phyloP scores from a whole-genome alignment of 805 yeast genomes.

The Jamesozyma piceae region DNA sequence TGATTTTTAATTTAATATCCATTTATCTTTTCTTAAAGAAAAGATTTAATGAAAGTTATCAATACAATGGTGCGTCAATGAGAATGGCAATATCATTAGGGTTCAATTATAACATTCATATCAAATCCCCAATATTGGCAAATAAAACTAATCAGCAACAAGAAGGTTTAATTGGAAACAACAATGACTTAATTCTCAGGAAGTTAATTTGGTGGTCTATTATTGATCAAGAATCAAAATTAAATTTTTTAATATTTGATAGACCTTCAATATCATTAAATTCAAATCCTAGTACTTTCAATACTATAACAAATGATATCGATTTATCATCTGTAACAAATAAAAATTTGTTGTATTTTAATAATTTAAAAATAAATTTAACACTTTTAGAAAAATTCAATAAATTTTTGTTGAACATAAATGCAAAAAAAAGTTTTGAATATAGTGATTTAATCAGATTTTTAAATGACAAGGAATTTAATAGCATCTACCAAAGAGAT shows the following conservation, averaged over 20 bases:
- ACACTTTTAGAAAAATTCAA: conserved; percentile 1
- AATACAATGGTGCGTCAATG: conserved; percentile 52
- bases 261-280: conserved; percentile 1
- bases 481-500: not conserved
- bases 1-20: conserved; percentile 44
- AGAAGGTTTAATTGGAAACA: conserved; percentile 5
- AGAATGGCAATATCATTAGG: conserved; percentile 63
- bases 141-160: not conserved
- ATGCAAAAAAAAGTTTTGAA: not conserved
- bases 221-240: conserved; percentile 53
- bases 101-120: conserved; percentile 32
- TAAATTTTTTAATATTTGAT: conserved; percentile 35
- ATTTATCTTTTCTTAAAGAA: conserved; percentile 57
- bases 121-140: conserved; percentile 31
- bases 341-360: conserved; percentile 1
- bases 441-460: conserved; percentile 1
- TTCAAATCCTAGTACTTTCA: conserved; percentile 1
- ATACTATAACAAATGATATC: conserved; percentile 2
- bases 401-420: not conserved
- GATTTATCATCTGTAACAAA: conserved; percentile 2
- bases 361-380: conserved; percentile 1
- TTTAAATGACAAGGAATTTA: conserved; percentile 1
- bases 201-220: conserved; percentile 63
- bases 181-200: conserved; percentile 33
- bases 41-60: conserved; percentile 63